Percentiles rank a stretch among this genome's conserved stretches.
These are phyloP conservation scores for Capsicum rhomboideum DNA, from an alignment of 257 asterid species.

Conservation along the genomic window DNA sequence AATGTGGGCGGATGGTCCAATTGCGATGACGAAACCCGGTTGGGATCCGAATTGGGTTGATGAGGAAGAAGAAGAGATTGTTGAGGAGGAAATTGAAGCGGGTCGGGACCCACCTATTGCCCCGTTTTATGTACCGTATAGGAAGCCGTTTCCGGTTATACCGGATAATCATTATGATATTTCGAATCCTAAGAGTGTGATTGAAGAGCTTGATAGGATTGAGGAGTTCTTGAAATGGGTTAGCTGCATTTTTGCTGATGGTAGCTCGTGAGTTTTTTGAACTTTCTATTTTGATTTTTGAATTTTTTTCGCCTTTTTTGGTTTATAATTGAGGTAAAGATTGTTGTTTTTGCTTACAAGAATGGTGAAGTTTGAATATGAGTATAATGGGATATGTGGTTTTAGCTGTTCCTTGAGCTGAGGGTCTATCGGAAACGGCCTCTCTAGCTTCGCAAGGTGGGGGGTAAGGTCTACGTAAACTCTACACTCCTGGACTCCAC, in stretches of 20 bases:
- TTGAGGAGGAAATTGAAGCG: conserved; percentile 33
- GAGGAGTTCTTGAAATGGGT: conserved; percentile 76
- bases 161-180: conserved; percentile 56
- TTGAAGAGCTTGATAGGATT: conserved; percentile 97
- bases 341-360: background rate
- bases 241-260: conserved; percentile 81
- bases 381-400: background rate
- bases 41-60: conserved; percentile 82
- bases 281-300: background rate
- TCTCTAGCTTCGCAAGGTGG: too few species aligned
- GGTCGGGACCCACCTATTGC: conserved; percentile 83
- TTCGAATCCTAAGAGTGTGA: conserved; percentile 46
- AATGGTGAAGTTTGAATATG: background rate
- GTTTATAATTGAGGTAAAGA: background rate
- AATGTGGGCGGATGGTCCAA: conserved; percentile 88
- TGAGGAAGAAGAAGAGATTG: conserved; percentile 45
- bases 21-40: conserved; percentile 63
- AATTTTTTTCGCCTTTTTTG: background rate
- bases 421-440: too few species aligned
- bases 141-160: conserved; percentile 73
- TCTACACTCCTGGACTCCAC: too few species aligned
- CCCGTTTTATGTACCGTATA: conserved; percentile 82
- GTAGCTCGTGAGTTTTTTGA: conserved; percentile 63
- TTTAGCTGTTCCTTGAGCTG: background rate
- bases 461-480: too few species aligned